Base-by-base conservation (phyloP, 2,329 filamentous ascomycete genomes). In the Xylariomycetidae sp. region DNA sequence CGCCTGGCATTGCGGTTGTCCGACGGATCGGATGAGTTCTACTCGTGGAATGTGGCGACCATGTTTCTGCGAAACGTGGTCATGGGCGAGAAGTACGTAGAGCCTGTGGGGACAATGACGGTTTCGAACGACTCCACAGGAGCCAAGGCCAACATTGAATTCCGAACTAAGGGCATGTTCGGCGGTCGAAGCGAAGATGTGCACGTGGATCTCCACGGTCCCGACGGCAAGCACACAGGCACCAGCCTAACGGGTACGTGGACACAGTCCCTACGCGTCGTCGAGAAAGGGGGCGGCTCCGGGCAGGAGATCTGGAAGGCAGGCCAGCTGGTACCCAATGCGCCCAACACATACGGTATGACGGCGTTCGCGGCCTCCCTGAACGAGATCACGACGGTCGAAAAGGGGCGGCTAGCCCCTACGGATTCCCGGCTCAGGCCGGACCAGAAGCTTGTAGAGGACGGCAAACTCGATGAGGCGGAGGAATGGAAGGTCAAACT, bases 81-180 rank as follows among this genome's bases (percentile, higher is more conserved):
- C 35, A 90, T 94, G 50, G 92, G 92, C 25, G 92, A 98, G 62
- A 98, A 97, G 62, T 98, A 98, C 56, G 80, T 97, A 10, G 92
- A 98, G 62, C 92, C 92, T 0, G 87, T 94, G 1, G 89, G 89
- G 28, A 87, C 77, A 27, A 92, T 97, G 86, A 80, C 82, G 16
- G 77, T 98, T 20, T 66, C 77, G 45, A 90, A 90, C 57, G 92
- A 98, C 52, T 83, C 75, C 5, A 88, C 82, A 0, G 88, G 89
- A 6, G 80, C 85, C 46, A 89, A 87, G 56, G 86, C 88, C 1
- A 72, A 82, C n/a, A 79, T 88, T 29, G 88, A 90, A 37, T 98
- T 98, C 67, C 94, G 92, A 57, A 79, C 83, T 35, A 94, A 92
- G 55, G 90, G 92, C 45, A 95, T 98, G 87, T 98, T 97, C 64